Conservation (phyloP, 345 rosid species). For the Arabis hirsuta region DNA sequence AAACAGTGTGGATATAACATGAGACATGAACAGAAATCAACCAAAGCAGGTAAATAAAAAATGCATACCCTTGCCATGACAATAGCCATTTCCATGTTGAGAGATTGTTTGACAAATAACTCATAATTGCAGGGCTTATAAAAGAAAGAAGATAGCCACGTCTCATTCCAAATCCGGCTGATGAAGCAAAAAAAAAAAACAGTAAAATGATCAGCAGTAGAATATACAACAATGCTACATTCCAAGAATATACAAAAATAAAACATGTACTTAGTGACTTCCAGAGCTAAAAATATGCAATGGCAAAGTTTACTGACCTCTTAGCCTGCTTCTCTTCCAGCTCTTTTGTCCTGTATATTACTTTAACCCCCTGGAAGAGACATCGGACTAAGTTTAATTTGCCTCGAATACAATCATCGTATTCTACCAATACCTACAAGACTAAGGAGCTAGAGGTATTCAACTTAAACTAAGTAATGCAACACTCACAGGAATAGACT, state of each 20-base stretch:
- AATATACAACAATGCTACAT: conserved; percentile 17
- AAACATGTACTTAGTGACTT: conserved; percentile 8
- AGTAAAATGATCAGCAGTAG: conserved; percentile 14
- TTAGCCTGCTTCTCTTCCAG: conserved; percentile 91
- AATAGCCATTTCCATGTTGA: conserved; percentile 99
- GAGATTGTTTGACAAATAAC: conserved; percentile 96
- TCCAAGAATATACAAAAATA: conserved; percentile 7
- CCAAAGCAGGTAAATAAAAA: conserved; percentile 27
- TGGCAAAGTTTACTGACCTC: conserved; percentile 53
- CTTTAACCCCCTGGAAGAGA: conserved; percentile 75
- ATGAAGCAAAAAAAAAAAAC: conserved; percentile 18
- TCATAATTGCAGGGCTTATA: conserved; percentile 97
- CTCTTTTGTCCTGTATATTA: conserved; percentile 82
- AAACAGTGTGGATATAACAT: conserved; percentile 19
- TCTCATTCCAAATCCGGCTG: conserved; percentile 98
- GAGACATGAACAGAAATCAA: conserved; percentile 20
- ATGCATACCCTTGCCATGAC: conserved; percentile 97
- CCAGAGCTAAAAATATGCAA: conserved; percentile 4
- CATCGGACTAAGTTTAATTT: conserved; percentile 13
- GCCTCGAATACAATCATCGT: conserved; percentile 21
- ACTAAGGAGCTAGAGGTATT: conserved; percentile 18
- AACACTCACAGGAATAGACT: conserved; percentile 79
- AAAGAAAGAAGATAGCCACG: conserved; percentile 93
- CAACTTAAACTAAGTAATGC: conserved; percentile 8
- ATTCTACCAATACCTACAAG: neutral